These are phyloP conservation scores for Cadophora gregata DNA, from an alignment of 2,329 filamentous ascomycete genomes.

Conservation along the genomic window DNA sequence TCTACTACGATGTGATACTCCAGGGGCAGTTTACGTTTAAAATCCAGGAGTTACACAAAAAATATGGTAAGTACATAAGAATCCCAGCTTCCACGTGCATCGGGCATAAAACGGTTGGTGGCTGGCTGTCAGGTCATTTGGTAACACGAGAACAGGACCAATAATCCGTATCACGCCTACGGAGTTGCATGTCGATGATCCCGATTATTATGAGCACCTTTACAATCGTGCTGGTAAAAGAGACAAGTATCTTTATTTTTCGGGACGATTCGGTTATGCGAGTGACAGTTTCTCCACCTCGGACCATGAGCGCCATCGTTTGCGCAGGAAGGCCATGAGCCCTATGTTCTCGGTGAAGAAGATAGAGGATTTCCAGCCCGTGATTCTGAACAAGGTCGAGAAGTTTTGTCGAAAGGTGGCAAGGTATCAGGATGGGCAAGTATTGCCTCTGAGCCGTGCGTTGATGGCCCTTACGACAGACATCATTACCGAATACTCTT, in stretches of 20 bases:
- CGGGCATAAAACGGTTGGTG: neutral
- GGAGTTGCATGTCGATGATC: conserved; percentile 42
- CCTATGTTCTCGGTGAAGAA: conserved; percentile 31
- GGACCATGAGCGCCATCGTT: conserved; percentile 30
- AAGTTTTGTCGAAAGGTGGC: conserved; percentile 26
- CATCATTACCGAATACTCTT: conserved; percentile 41
- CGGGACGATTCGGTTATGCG: conserved; percentile 23
- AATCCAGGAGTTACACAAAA: conserved; percentile 29
- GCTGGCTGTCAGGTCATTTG: conserved; percentile 21
- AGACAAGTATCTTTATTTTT: conserved; percentile 28
- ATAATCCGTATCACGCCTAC: conserved; percentile 41
- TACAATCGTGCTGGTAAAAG: conserved; percentile 30
- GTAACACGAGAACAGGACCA: conserved; percentile 26
- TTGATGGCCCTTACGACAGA: conserved; percentile 34
- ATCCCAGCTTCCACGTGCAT: neutral
- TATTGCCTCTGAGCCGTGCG: conserved; percentile 14
- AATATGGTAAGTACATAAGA: conserved; percentile 29
- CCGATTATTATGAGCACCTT: conserved; percentile 38
- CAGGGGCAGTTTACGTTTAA: conserved; percentile 29
- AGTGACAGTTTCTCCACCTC: conserved; percentile 28
- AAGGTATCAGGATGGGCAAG: conserved; percentile 20
- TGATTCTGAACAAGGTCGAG: conserved; percentile 28
- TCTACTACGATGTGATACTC: conserved; percentile 40
- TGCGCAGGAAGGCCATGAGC: conserved; percentile 32
- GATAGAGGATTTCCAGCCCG: conserved; percentile 26